Percentiles rank a stretch among this genome's conserved stretches.
Evolutionary conservation across 805 yeast genomes (phyloP).

Genomic region (Blastobotrys attinorum): DNA sequence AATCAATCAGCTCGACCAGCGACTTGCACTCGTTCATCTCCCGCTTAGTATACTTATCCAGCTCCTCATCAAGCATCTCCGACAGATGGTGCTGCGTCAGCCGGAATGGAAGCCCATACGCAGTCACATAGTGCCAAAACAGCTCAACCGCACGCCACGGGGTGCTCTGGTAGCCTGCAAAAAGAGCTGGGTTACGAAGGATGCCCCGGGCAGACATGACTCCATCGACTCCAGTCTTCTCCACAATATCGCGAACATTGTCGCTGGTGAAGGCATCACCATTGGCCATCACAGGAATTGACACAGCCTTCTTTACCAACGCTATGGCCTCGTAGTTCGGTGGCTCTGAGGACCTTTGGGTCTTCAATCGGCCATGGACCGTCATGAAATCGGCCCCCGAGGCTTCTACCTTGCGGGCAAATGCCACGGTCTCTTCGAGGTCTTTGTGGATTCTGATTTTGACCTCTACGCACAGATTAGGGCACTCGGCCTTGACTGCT

Average conservation of each 20-base stretch:
- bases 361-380: constrained; percentile 85
- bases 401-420: constrained; percentile 65
- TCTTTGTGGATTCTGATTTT: constrained; percentile 85
- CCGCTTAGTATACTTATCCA: constrained; percentile 42
- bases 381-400: constrained; percentile 93
- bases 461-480: constrained; percentile 72
- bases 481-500: constrained; percentile 68
- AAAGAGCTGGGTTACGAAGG: constrained; percentile 78
- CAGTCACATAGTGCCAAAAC: constrained; percentile 70
- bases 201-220: constrained; percentile 94
- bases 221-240: constrained; percentile 74
- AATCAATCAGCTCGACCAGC: constrained; percentile 63
- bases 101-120: constrained; percentile 79
- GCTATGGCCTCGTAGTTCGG: constrained; percentile 78
- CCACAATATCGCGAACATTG: constrained; percentile 58
- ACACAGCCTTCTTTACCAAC: constrained; percentile 45
- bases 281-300: constrained; percentile 83
- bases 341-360: constrained; percentile 77
- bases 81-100: constrained; percentile 80
- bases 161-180: constrained; percentile 61
- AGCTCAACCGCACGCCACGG: constrained; percentile 90
- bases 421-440: constrained; percentile 58
- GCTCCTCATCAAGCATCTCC: constrained; percentile 66
- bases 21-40: constrained; percentile 56
- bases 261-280: constrained; percentile 79